phyloP scores from a whole-genome alignment of 2,329 filamentous ascomycete genomes.

The Alternaria gansuensis region DNA sequence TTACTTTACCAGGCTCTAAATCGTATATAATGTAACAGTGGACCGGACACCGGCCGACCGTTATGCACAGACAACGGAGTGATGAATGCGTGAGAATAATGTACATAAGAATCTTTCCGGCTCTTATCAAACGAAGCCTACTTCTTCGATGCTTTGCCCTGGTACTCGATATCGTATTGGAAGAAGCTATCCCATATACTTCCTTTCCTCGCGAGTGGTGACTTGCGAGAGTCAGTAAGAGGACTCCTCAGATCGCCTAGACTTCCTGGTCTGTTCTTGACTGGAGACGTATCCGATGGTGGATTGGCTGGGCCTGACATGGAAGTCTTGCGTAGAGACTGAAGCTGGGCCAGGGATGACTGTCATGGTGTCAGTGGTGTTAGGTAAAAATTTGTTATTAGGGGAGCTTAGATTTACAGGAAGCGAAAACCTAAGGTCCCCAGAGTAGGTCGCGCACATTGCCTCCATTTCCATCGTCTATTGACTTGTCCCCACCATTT shows the following conservation, averaged over 20 bases:
- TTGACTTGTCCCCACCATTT: constrained; percentile 34
- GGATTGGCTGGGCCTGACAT: constrained; percentile 24
- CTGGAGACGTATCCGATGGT: constrained; percentile 26
- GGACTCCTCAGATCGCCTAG: constrained; percentile 26
- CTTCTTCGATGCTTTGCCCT: constrained; percentile 49
- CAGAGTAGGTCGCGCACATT: constrained; percentile 58
- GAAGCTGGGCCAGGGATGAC: constrained; percentile 16
- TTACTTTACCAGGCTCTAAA: neutral
- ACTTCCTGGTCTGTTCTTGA: constrained; percentile 31
- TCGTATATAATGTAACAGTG: neutral
- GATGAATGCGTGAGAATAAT: neutral
- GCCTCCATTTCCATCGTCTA: constrained; percentile 45
- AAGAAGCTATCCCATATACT: constrained; percentile 54
- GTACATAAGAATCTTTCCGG: neutral
- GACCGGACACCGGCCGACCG: neutral
- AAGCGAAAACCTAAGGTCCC: constrained; percentile 52
- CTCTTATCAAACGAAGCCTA: constrained; percentile 10
- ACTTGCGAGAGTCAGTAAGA: constrained; percentile 8
- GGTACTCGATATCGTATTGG: constrained; percentile 53
- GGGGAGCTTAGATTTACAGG: constrained; percentile 47
- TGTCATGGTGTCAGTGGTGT: constrained; percentile 23
- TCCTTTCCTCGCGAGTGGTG: constrained; percentile 33
- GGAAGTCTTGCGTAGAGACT: constrained; percentile 31
- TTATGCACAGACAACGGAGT: neutral
- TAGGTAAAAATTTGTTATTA: neutral